A percentile compares a stretch with the other conserved stretches of the same genome.
Evolutionary conservation across 176 grass and related monocot genomes (phyloP).

Genomic region (Poa pratensis): DNA sequence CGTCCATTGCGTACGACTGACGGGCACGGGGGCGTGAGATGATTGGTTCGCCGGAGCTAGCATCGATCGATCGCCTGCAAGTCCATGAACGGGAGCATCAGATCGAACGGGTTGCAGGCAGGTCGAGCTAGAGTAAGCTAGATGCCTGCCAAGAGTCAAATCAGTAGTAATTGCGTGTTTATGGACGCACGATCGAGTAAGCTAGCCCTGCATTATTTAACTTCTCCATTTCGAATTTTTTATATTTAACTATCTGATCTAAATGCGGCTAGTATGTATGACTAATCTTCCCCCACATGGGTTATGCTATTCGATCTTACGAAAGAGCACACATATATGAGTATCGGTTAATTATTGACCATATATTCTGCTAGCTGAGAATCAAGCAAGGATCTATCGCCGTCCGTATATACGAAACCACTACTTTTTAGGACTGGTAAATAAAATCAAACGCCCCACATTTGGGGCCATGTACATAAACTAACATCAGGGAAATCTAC

Average conservation of each 20-base stretch:
- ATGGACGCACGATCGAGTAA: conserved; percentile 7
- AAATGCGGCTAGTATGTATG: not conserved
- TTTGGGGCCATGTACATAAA: conserved; percentile 37
- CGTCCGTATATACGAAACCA: conserved; percentile 27
- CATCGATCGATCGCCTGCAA: not conserved
- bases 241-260: not conserved
- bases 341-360: conserved; percentile 15
- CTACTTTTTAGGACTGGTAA: conserved; percentile 33
- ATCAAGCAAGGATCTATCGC: conserved; percentile 35
- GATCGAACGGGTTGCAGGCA: not conserved
- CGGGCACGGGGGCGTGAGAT: not conserved
- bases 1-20: conserved; percentile 11
- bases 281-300: not conserved
- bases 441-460: conserved; percentile 15
- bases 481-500: conserved; percentile 41
- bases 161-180: conserved; percentile 33
- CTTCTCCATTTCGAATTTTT: too few species aligned
- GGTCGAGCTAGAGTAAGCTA: not conserved
- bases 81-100: not conserved
- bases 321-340: not conserved
- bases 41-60: conserved; percentile 21
- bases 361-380: conserved; percentile 39
- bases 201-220: not conserved
- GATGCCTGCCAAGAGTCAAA: conserved; percentile 25
- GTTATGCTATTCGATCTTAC: not conserved